phyloP scores from a whole-genome alignment of 169 alveolate species.

The Plasmodium ovale region DNA sequence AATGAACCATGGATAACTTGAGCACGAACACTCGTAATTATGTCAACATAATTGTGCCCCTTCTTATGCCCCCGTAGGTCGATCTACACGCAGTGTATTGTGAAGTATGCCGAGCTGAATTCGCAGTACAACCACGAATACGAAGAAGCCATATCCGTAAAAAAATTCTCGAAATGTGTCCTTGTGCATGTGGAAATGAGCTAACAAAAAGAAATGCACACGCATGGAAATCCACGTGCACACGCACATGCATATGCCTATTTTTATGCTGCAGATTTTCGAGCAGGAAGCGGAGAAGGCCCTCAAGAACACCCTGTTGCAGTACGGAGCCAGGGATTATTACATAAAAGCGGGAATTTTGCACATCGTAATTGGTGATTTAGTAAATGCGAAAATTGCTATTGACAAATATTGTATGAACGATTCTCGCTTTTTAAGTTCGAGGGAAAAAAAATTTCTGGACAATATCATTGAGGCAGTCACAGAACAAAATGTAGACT shows the following conservation, averaged over 20 bases:
- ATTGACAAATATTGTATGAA: slow-evolving; percentile 57
- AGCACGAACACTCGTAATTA: not conserved
- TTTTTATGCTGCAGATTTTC: slow-evolving; percentile 28
- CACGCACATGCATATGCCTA: not conserved
- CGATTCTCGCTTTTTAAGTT: slow-evolving; percentile 60
- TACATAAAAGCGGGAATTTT: slow-evolving; percentile 79
- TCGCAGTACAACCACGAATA: slow-evolving; percentile 61
- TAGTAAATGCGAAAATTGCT: slow-evolving; percentile 68
- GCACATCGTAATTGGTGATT: slow-evolving; percentile 67
- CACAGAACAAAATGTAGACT: slow-evolving; percentile 52
- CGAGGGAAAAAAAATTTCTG: slow-evolving; percentile 53
- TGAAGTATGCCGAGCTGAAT: slow-evolving; percentile 75
- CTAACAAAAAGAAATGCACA: not conserved
- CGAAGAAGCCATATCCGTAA: slow-evolving; percentile 76
- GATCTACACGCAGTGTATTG: slow-evolving; percentile 64
- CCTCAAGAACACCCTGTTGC: slow-evolving; percentile 58
- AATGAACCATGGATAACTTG: slow-evolving; percentile 1
- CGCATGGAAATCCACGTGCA: not conserved
- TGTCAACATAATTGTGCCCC: not conserved
- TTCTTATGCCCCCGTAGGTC: slow-evolving; percentile 31
- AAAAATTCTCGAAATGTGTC: not conserved
- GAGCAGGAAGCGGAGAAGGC: slow-evolving; percentile 80
- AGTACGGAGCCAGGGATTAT: slow-evolving; percentile 77
- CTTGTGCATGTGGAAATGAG: not conserved
- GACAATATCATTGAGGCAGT: slow-evolving; percentile 66